Conservation (phyloP, 1,284 basidiomycete species). For the Phellopilus nigrolimitatus region DNA sequence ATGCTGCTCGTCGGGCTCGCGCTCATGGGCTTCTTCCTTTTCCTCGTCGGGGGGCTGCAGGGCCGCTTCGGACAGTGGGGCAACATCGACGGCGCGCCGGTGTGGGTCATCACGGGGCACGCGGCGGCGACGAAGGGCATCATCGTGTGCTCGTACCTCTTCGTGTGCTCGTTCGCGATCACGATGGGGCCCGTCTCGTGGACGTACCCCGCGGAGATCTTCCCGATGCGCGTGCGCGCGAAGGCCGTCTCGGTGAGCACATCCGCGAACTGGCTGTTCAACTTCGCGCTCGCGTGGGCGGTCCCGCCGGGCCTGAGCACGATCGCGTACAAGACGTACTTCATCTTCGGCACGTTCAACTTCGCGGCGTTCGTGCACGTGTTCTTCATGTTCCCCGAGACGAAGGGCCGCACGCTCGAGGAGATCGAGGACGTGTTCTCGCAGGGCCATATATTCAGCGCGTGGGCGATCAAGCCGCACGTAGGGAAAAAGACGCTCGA, state of each 20-base stretch:
- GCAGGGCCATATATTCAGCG: conserved; percentile 63
- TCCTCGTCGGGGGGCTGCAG: conserved; percentile 72
- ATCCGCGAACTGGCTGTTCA: conserved; percentile 67
- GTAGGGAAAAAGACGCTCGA: conserved; percentile 59
- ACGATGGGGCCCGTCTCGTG: conserved; percentile 82
- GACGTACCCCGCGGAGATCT: conserved; percentile 62
- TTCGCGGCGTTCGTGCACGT: conserved; percentile 65
- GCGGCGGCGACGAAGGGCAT: conserved; percentile 56
- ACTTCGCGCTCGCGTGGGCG: conserved; percentile 66
- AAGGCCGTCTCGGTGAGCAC: conserved; percentile 16
- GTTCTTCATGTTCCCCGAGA: conserved; percentile 73
- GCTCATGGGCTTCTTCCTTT: conserved; percentile 72
- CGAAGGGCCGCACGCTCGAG: conserved; percentile 65
- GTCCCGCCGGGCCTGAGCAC: conserved; percentile 49
- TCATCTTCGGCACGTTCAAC: conserved; percentile 74
- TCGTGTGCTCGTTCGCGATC: conserved; percentile 68
- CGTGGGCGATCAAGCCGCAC: conserved; percentile 60
- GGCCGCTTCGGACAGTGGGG: conserved; percentile 64
- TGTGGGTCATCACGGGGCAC: conserved; percentile 62
- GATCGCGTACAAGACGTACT: conserved; percentile 48
- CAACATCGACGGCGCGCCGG: conserved; percentile 32
- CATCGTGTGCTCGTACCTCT: conserved; percentile 74
- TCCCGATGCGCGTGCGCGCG: conserved; percentile 38
- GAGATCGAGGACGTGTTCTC: conserved; percentile 73
- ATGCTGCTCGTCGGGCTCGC: conserved; percentile 62